phyloP scores from a whole-genome alignment of 2,329 filamentous ascomycete species.

The Cercospora sojina region DNA sequence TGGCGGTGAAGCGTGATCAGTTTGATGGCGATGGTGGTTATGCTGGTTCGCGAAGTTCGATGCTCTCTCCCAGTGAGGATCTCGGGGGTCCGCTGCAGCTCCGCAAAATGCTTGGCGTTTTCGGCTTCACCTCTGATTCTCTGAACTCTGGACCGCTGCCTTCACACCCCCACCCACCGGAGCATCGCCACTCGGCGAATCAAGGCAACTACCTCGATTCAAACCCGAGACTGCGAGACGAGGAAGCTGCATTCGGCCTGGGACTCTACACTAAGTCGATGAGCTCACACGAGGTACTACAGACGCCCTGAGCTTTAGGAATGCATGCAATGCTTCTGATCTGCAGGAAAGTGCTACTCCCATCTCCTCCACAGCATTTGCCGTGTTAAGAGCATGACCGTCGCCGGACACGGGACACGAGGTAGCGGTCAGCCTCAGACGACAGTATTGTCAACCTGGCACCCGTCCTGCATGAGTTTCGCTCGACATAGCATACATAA shows the following conservation, averaged over 20 bases:
- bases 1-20: background rate
- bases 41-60: background rate
- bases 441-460: background rate
- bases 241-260: background rate
- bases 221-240: background rate
- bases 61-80: background rate
- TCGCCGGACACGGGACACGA: background rate
- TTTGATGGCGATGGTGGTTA: background rate
- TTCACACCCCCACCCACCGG: background rate
- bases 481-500: background rate
- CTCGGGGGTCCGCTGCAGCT: constrained; percentile 8
- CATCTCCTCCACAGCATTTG: background rate
- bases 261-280: background rate
- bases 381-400: background rate
- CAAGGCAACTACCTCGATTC: too few species aligned
- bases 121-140: background rate
- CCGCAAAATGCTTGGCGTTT: background rate
- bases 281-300: background rate
- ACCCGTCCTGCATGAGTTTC: background rate
- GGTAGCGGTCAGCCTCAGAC: background rate
- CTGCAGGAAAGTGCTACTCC: background rate
- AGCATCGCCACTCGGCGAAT: too few species aligned
- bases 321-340: background rate
- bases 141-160: background rate
- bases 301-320: background rate